phyloP scores from a whole-genome alignment of 768 basidiomycete genomes.

The Phlebiopsis gigantea region DNA sequence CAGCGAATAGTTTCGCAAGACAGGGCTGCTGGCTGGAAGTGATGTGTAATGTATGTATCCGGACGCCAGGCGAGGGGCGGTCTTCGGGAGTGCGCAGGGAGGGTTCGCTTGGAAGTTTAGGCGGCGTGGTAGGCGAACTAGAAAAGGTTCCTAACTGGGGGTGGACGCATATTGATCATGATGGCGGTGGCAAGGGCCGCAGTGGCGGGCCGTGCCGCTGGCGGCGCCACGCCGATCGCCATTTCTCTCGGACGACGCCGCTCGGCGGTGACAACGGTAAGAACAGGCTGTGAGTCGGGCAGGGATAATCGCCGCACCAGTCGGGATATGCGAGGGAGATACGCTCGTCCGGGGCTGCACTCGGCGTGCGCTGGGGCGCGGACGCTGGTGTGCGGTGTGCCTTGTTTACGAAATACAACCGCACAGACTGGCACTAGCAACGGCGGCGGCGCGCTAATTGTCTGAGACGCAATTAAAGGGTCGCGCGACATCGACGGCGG shows the following conservation, averaged over 20 bases:
- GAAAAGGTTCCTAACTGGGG: constrained; percentile 1
- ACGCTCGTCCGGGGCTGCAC: not conserved
- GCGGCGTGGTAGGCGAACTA: not conserved
- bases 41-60: not conserved
- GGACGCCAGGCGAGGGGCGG: not conserved
- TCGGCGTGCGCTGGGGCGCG: not conserved
- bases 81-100: not conserved
- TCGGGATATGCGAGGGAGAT: not conserved
- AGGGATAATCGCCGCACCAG: not conserved
- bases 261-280: not conserved
- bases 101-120: not conserved
- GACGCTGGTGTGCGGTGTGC: not conserved
- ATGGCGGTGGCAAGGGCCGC: not conserved
- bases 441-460: not conserved
- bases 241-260: not conserved
- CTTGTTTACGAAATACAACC: not conserved
- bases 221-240: not conserved
- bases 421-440: not conserved
- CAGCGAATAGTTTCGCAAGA: not conserved
- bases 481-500: not conserved
- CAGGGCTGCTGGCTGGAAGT: not conserved
- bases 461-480: not conserved
- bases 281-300: not conserved
- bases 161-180: not conserved
- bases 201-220: not conserved